A percentile compares a stretch with the other conserved stretches of the same genome.
Evolutionary conservation across 2,329 filamentous ascomycete species (phyloP).

Genomic region (Penicillium sp.): DNA sequence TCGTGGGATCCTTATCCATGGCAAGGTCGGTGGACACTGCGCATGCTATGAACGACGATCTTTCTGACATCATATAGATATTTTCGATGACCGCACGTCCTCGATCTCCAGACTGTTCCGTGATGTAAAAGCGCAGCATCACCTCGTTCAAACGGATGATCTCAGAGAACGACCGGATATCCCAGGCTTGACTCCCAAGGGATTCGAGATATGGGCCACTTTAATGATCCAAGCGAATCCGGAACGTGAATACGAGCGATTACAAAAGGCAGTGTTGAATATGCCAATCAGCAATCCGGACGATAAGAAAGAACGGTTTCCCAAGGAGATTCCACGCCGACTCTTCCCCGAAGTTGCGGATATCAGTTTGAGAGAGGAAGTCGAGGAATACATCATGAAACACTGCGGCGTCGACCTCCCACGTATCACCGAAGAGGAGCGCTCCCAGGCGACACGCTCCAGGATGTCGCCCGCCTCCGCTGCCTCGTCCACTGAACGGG

Average conservation of each 20-base stretch:
- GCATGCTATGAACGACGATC: background rate
- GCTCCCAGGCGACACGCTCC: constrained; percentile 33
- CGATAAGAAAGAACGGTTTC: constrained; percentile 69
- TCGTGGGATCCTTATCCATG: constrained; percentile 68
- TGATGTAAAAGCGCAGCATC: constrained; percentile 57
- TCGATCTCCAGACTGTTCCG: constrained; percentile 60
- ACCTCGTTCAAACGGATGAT: constrained; percentile 58
- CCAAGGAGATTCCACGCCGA: constrained; percentile 72
- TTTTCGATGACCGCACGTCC: constrained; percentile 55
- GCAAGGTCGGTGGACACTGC: constrained; percentile 48
- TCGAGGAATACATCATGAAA: constrained; percentile 60
- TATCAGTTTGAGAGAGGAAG: constrained; percentile 55
- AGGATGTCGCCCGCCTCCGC: constrained; percentile 18
- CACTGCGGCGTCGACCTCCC: constrained; percentile 51
- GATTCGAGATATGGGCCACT: constrained; percentile 70
- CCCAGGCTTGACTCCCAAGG: constrained; percentile 65
- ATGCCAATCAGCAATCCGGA: constrained; percentile 69
- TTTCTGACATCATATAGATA: constrained; percentile 36
- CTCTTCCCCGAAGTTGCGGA: constrained; percentile 65
- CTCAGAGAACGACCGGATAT: constrained; percentile 55
- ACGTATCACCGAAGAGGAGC: constrained; percentile 37
- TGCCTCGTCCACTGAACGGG: constrained; percentile 10
- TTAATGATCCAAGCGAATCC: constrained; percentile 73
- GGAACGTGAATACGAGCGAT: constrained; percentile 68
- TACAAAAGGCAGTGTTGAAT: constrained; percentile 65